Evolutionary conservation across 768 basidiomycete genomes (phyloP), one percentile per base, ranked within the genome.

Genomic region (Butyriboletus loyo): DNA sequence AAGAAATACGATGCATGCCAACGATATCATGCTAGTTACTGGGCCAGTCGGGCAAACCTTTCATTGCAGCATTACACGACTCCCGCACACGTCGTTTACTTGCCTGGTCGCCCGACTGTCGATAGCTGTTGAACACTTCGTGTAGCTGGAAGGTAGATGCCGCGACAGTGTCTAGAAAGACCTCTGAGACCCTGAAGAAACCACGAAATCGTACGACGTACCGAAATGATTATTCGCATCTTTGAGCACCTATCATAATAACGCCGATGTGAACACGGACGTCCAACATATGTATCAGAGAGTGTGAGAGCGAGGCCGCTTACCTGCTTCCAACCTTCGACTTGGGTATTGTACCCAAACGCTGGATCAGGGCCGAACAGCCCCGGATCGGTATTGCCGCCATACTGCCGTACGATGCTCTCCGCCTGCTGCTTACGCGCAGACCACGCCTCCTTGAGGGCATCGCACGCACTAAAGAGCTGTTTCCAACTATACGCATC

Each of bases 21-120:
- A 25, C 8, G 31, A 38, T 30, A 13, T 24, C 52, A n/a, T 27
- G 13, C 37, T 64, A 67, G 40, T 63, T 63, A 19, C 55, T 70
- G 0, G 89, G 89, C 84, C 85, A 92, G 53, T 87, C 86, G 2
- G 89, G 89, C n/a, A 91, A 68, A 37, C 77, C 77, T 36, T 75
- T 75, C 41, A 92, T 65, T 7, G 89, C 86, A 13, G 87, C 87
- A 61, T 92, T 92, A 45, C 83, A 84, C 4, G 85, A 82, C 66
- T 92, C 88, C 30, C 87, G 80, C 10, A 92, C 89, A 22, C 88
- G 81, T 21, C 75, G 75, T 66, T 89, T 91, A 62, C 87, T 86
- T 7, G 86, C 80, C 25, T 73, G 49, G 66, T 92, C 89, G 3
- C 77, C 75, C 7, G 89, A 90, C 42, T 87, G 86, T 27, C 87